Evolutionary conservation across 163 green algal genomes (phyloP).

Genomic region (Scenedesmus sp.): DNA sequence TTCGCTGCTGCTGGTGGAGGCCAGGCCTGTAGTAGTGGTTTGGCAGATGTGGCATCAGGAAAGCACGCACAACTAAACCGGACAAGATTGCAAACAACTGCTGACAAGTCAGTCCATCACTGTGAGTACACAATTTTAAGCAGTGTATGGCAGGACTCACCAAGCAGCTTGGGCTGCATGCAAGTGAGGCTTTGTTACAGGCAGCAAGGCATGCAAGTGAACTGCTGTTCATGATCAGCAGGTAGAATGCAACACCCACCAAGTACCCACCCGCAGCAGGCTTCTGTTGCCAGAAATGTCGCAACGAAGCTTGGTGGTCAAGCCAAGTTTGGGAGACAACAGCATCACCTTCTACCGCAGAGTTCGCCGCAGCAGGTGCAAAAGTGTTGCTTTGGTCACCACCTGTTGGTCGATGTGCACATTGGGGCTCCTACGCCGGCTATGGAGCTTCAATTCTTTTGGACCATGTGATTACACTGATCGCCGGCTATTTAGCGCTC

Average conservation of each 20-base stretch:
- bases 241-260: too few species aligned
- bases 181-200: background rate
- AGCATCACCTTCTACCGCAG: background rate
- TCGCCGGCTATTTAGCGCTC: background rate
- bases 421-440: background rate
- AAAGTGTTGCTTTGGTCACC: background rate
- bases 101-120: too few species aligned
- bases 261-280: background rate
- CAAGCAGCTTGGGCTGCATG: background rate
- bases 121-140: too few species aligned
- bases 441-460: background rate
- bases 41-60: background rate
- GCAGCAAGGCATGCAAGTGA: too few species aligned
- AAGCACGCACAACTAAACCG: background rate
- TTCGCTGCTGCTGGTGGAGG: background rate
- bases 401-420: background rate
- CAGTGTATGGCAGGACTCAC: background rate
- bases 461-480: background rate
- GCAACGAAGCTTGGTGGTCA: background rate
- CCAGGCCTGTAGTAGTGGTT: background rate
- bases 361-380: background rate
- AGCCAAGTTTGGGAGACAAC: background rate
- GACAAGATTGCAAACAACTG: too few species aligned
- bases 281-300: background rate
- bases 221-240: too few species aligned